Conservation (phyloP, 352 stramenopile species). For the Phytopythium boreale region DNA sequence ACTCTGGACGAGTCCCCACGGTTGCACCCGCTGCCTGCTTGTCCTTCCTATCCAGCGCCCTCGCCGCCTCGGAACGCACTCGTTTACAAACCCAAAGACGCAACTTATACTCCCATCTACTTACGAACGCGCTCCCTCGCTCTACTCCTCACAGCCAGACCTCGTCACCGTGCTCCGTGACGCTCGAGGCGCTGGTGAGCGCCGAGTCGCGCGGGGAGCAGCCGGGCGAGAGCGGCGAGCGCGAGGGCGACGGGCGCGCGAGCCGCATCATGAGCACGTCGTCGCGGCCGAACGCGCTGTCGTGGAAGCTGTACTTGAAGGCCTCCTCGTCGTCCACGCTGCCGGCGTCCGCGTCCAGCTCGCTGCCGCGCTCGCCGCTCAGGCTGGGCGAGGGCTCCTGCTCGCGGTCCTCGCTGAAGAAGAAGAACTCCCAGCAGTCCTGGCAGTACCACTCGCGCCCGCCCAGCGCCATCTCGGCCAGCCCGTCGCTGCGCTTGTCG, state of each 20-base stretch:
- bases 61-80: too few species aligned
- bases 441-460: constrained; percentile 57
- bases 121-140: too few species aligned
- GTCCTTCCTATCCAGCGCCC: too few species aligned
- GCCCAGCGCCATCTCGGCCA: constrained; percentile 48
- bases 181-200: constrained; percentile 40
- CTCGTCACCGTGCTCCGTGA: constrained; percentile 21
- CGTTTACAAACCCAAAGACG: too few species aligned
- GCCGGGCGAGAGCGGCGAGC: constrained; percentile 13
- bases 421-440: constrained; percentile 77
- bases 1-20: too few species aligned
- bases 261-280: constrained; percentile 29
- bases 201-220: constrained; percentile 54
- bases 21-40: not conserved
- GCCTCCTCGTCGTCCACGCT: constrained; percentile 32
- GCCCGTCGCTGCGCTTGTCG: constrained; percentile 38
- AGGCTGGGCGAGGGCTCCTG: constrained; percentile 16
- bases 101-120: too few species aligned
- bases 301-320: constrained; percentile 78
- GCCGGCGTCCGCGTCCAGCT: constrained; percentile 11
- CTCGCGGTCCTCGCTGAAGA: constrained; percentile 49
- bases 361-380: constrained; percentile 9
- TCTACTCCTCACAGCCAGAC: constrained; percentile 19
- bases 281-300: constrained; percentile 49
- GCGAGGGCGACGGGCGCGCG: constrained; percentile 4